Conservation (phyloP, 169 alveolate genomes). For the Amoebophrya sp. region DNA sequence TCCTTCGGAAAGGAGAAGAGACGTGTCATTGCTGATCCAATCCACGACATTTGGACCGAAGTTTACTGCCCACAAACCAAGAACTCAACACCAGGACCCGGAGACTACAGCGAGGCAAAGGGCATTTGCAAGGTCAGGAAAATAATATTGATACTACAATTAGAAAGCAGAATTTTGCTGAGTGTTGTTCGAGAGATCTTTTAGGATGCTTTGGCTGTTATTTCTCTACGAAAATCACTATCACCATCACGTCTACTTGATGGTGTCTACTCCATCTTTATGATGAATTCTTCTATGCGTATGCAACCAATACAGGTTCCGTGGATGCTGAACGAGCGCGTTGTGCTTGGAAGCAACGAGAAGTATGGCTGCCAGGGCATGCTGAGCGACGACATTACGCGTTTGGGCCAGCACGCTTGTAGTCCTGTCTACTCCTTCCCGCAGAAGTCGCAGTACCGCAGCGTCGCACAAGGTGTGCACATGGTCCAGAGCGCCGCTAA, state of each 20-base stretch:
- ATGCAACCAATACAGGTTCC: neutral
- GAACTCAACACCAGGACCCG: constrained; percentile 4
- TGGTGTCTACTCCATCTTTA: no score
- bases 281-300: no score
- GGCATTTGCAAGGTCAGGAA: neutral
- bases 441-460: neutral
- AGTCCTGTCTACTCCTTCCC: constrained; percentile 6
- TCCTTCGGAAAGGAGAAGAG: neutral
- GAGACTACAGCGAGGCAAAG: neutral
- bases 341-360: neutral
- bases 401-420: neutral
- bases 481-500: neutral
- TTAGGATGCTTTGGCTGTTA: no score
- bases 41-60: constrained; percentile 23
- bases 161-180: no score
- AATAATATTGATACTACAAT: no score
- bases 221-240: no score
- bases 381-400: neutral
- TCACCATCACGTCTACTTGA: no score
- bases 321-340: neutral
- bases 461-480: neutral
- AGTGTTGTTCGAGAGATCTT: no score
- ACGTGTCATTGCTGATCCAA: neutral
- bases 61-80: neutral
- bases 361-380: constrained; percentile 7